A percentile compares a stretch with the other conserved stretches of the same genome.
Evolutionary conservation across 2,329 filamentous ascomycete genomes (phyloP).

Genomic region (Acarospora socialis): DNA sequence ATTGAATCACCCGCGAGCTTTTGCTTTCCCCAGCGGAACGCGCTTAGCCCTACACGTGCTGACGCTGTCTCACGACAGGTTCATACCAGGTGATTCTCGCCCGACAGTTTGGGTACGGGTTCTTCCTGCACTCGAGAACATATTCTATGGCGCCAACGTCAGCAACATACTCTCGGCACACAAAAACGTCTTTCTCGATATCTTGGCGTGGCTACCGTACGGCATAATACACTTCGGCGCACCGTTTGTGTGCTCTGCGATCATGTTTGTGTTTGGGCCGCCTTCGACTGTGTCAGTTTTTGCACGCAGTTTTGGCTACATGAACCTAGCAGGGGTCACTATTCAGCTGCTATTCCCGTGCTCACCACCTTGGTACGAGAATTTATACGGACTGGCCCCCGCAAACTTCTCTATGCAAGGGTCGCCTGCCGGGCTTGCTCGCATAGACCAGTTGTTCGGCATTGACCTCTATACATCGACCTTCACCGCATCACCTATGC

Average conservation of each 20-base stretch:
- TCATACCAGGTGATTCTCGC: conserved; percentile 76
- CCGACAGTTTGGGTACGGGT: conserved; percentile 94
- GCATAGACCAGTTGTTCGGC: conserved; percentile 79
- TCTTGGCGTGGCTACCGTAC: conserved; percentile 88
- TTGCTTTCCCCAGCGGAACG: not conserved
- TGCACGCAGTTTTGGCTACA: conserved; percentile 77
- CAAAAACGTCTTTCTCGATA: conserved; percentile 66
- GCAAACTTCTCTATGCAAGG: conserved; percentile 86
- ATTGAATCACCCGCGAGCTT: conserved; percentile 4
- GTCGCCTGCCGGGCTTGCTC: conserved; percentile 74
- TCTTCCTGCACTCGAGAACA: conserved; percentile 85
- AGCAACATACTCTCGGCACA: conserved; percentile 91
- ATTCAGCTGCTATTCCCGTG: conserved; percentile 87
- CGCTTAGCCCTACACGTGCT: conserved; percentile 9
- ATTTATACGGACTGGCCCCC: conserved; percentile 75
- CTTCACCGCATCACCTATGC: conserved; percentile 79
- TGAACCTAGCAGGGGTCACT: conserved; percentile 75
- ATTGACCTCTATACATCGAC: conserved; percentile 85
- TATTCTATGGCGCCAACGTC: conserved; percentile 87
- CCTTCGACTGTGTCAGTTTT: conserved; percentile 76
- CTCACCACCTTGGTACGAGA: conserved; percentile 95
- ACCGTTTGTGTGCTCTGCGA: conserved; percentile 60
- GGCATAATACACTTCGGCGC: conserved; percentile 81
- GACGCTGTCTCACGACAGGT: conserved; percentile 39
- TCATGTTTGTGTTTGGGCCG: conserved; percentile 80